Evolutionary conservation across 2,329 filamentous ascomycete species (phyloP).

Genomic region (Pochonia chlamydosporia): DNA sequence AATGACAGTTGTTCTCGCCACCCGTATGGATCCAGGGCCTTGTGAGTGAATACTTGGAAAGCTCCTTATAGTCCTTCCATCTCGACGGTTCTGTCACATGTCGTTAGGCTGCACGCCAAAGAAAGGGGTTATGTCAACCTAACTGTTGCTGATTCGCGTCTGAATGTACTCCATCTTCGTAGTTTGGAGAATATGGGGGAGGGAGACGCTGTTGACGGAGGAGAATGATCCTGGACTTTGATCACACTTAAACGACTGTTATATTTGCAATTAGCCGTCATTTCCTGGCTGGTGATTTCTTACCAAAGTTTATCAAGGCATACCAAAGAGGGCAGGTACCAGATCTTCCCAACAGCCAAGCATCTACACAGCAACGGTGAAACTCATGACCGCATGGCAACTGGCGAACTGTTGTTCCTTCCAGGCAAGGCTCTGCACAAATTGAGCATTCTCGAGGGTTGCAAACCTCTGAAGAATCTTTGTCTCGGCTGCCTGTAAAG

Average conservation of each 20-base stretch:
- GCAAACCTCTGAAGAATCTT: neutral
- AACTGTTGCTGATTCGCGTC: too few species aligned
- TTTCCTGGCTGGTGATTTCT: too few species aligned
- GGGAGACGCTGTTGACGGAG: too few species aligned
- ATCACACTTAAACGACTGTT: too few species aligned
- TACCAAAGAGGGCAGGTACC: neutral
- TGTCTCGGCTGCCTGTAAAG: neutral
- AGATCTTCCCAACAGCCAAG: neutral
- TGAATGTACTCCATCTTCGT: too few species aligned
- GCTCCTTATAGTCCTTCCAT: neutral
- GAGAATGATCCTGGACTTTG: too few species aligned
- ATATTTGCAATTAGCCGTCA: too few species aligned
- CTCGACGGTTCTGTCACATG: neutral
- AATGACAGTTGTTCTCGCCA: neutral
- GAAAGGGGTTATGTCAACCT: too few species aligned
- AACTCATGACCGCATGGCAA: neutral
- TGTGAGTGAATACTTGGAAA: neutral
- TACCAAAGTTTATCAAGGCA: too few species aligned
- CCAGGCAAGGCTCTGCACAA: neutral
- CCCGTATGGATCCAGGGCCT: neutral
- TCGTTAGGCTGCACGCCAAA: neutral
- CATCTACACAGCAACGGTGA: neutral
- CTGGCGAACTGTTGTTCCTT: neutral
- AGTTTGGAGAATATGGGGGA: too few species aligned
- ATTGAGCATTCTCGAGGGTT: neutral